Percentiles rank a stretch among this genome's conserved stretches.
Evolutionary conservation across 108 stramenopile species (phyloP).

Genomic region (Skeletonema grethae): DNA sequence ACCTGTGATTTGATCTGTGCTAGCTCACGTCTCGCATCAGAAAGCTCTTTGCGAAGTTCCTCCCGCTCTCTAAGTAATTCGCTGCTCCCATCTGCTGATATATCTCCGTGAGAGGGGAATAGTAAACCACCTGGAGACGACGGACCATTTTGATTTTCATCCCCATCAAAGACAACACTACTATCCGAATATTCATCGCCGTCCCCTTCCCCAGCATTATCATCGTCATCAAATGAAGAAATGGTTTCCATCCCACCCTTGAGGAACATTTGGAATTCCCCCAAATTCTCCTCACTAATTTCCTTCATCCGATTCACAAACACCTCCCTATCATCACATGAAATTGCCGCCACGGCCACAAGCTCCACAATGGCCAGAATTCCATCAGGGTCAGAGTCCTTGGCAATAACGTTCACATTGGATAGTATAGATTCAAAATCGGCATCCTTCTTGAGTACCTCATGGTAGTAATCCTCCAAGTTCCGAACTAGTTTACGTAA

Average conservation of each 20-base stretch:
- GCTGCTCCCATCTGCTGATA: conserved; percentile 35
- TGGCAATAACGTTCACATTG: conserved; percentile 50
- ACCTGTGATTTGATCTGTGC: conserved; percentile 64
- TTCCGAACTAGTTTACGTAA: conserved; percentile 85
- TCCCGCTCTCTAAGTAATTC: conserved; percentile 51
- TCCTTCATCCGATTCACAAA: conserved; percentile 76
- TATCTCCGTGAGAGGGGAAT: conserved; percentile 33
- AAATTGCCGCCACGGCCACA: conserved; percentile 84
- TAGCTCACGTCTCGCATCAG: conserved; percentile 71
- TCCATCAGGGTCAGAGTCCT: conserved; percentile 54
- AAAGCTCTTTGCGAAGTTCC: conserved; percentile 43
- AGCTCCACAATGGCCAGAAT: conserved; percentile 74
- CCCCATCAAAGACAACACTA: conserved; percentile 30
- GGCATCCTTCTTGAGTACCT: conserved; percentile 72
- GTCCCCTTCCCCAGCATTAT: conserved; percentile 52
- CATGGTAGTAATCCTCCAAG: conserved; percentile 76
- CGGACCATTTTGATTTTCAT: conserved; percentile 22
- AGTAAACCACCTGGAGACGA: conserved; percentile 42
- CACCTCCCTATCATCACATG: conserved; percentile 69
- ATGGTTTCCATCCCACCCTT: conserved; percentile 60
- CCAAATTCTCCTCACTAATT: conserved; percentile 62
- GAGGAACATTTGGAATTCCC: conserved; percentile 82
- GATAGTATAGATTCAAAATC: conserved; percentile 54
- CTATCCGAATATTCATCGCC: conserved; percentile 48
- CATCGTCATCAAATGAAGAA: conserved; percentile 61